Conservation (phyloP, 768 basidiomycete species). For the Tricholoma bakamatsutake region DNA sequence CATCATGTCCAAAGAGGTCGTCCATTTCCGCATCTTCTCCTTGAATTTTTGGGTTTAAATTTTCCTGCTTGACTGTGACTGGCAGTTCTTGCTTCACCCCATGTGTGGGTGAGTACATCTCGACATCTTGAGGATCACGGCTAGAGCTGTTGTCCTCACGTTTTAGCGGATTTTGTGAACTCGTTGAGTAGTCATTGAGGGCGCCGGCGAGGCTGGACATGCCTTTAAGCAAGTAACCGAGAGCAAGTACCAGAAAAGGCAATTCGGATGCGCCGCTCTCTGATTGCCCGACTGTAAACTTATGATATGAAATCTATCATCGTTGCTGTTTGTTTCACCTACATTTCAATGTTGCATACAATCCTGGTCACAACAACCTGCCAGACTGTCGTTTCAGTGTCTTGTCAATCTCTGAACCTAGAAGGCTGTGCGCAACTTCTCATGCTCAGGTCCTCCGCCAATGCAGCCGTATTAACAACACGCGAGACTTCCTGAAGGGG, state of each 20-base stretch:
- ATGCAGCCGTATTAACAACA: slow-evolving; percentile 5
- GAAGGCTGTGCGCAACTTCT: slow-evolving; percentile 12
- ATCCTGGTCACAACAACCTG: slow-evolving; percentile 8
- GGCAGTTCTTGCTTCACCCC: neutral
- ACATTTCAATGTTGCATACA: neutral
- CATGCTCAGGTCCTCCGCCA: slow-evolving; percentile 5
- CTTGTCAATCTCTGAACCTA: slow-evolving; percentile 1
- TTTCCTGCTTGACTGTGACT: neutral
- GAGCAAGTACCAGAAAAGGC: slow-evolving; percentile 4
- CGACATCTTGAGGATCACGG: slow-evolving; percentile 28
- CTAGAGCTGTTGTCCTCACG: slow-evolving; percentile 6
- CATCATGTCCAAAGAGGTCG: slow-evolving; percentile 77
- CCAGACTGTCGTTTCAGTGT: slow-evolving; percentile 12
- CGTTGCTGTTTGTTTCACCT: slow-evolving; percentile 7
- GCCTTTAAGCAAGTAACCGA: neutral
- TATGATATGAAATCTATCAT: slow-evolving; percentile 8
- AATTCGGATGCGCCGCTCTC: slow-evolving; percentile 1
- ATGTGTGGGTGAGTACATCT: slow-evolving; percentile 28
- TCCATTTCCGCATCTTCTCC: slow-evolving; percentile 46
- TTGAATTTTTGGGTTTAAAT: slow-evolving; percentile 16
- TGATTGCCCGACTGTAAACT: slow-evolving; percentile 3
- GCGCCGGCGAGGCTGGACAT: slow-evolving; percentile 64
- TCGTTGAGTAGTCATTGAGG: slow-evolving; percentile 30
- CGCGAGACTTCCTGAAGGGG: slow-evolving; percentile 13
- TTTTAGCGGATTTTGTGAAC: slow-evolving; percentile 1